Evolutionary conservation across 495 filamentous ascomycete genomes (phyloP), one percentile per base, ranked within the genome.

Genomic region (Echria macrotheca): DNA sequence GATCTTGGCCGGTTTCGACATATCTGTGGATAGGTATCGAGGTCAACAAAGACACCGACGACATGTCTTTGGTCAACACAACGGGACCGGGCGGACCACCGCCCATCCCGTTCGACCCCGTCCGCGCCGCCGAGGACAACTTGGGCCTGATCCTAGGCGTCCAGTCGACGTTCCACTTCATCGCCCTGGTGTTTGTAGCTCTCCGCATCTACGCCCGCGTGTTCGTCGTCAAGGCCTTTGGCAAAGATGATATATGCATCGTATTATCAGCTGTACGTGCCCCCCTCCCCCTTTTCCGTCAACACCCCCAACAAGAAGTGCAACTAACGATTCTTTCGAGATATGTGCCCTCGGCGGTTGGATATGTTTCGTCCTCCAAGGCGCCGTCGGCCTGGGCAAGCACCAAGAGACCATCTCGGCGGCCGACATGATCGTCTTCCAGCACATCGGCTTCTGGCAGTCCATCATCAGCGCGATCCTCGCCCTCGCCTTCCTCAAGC

Each of bases 201-300:
- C 43, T 55, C 5, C 52, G 65, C 21, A 28, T 65, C 7, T 68
- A 63, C 37, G 64, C 59, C 9, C 49, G 65, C 14, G 10, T 54
- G n/a, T 50, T 60, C 7, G 57, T 68, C 40, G 50, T 64, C 21
- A 60, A 64, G 37, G 52, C 57, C 5, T 53, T 60, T 21, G 65
- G 65, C 7, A 43, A 43, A 10, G 65, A 68, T 49, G 65, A 80
- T 53, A 72, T 62, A 47, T 62, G 72, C 19, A 73, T 77, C 48
- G 45, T 62, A 3, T 61, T 69, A 0, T 31, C 55, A 5, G 47
- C 31, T 15, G 58, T 61, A 48, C 10, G 58, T 53, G 14, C 21
- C 14, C 10, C 5, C n/a, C 19, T 18, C 19, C 31, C 3, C 18
- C n/a, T 11, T 5, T 11, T 37, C 29, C 0, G 1, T 1, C 10